Base-by-base conservation (phyloP, 2,329 filamentous ascomycete species). In the Stagonosporopsis chrysanthemi region DNA sequence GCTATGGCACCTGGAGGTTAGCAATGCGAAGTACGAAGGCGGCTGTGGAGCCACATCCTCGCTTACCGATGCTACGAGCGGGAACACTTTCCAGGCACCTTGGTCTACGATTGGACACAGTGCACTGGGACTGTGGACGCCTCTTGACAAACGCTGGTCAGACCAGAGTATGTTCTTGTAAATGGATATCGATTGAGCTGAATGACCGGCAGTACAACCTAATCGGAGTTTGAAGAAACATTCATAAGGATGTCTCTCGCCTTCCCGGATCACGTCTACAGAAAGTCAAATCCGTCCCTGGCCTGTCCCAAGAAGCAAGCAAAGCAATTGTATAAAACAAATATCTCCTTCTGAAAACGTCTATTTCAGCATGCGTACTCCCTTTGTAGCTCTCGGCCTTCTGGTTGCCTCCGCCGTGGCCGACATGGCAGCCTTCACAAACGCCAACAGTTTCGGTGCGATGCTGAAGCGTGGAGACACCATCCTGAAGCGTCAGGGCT, bases 391-490 rank as follows among this genome's bases (percentile, higher is more conserved):
- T 17, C 55, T 76, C 45, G 38, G 61, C 54, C 8, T 67, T 58
- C 43, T 72, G 68, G 60, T 49, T 39, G 51, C 52, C 35, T 58
- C 64, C 29, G 48, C 56, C 4, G 28, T 63, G 12, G 68, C 54
- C 6, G 14, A 53, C 52, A 71, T 74, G 26, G 61, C 66, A 33
- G 67, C 64, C 29, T 69, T 74, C 61, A 72, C 75, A 17, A 58
- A 68, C 54, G 72, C 74, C 46, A 75, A 79, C 67, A 72, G 75
- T 65, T 75, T 77, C 46, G 63, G 65, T 39, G 72, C 72, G 50
- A 75, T 75, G 70, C 72, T 77, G 75, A 65, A 81, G 81, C 70
- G 76, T n/a, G 60, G 62, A 29, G 62, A 63, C 24, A 54, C 61
- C 24, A 55, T 69, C 28, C 42, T 56, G 22, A 69, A 68, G 44